Percentiles rank a stretch among this genome's conserved stretches.
Evolutionary conservation across 202 grass and related monocot species (phyloP).

Genomic region (Alloteropsis angusta): DNA sequence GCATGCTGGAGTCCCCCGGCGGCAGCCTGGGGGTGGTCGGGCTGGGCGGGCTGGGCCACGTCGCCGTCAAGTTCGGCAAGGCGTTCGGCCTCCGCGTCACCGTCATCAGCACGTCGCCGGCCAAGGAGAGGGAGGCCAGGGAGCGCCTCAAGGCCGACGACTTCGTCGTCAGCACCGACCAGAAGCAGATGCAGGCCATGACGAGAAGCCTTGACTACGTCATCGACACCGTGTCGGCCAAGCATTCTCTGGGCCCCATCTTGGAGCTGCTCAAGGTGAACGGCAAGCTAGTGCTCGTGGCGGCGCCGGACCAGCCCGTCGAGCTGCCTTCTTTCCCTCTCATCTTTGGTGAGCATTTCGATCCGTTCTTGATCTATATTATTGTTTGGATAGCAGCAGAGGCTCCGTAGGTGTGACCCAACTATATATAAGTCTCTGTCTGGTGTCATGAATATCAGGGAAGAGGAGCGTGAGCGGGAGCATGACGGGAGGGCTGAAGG

Average conservation of each 20-base stretch:
- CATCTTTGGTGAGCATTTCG: conserved; percentile 49
- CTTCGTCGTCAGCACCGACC: conserved; percentile 58
- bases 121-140: conserved; percentile 61
- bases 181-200: conserved; percentile 42
- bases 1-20: conserved; percentile 42
- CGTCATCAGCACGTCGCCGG: conserved; percentile 73
- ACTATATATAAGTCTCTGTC: background rate
- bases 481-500: conserved; percentile 69
- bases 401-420: background rate
- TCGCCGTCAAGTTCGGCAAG: conserved; percentile 83
- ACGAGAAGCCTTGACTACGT: conserved; percentile 63
- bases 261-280: conserved; percentile 75
- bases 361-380: background rate
- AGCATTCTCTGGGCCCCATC: conserved; percentile 63
- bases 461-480: conserved; percentile 74
- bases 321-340: conserved; percentile 85
- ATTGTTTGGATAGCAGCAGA: too few species aligned
- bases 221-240: conserved; percentile 69
- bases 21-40: conserved; percentile 64
- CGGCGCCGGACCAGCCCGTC: conserved; percentile 61
- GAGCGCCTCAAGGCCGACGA: conserved; percentile 43
- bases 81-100: conserved; percentile 66
- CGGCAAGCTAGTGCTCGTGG: conserved; percentile 65
- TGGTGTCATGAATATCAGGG: conserved; percentile 34
- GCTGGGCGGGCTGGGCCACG: conserved; percentile 68